These are phyloP conservation scores for Aspergillus egyptiacus DNA, from an alignment of 495 filamentous ascomycete species.

Conservation along the genomic window DNA sequence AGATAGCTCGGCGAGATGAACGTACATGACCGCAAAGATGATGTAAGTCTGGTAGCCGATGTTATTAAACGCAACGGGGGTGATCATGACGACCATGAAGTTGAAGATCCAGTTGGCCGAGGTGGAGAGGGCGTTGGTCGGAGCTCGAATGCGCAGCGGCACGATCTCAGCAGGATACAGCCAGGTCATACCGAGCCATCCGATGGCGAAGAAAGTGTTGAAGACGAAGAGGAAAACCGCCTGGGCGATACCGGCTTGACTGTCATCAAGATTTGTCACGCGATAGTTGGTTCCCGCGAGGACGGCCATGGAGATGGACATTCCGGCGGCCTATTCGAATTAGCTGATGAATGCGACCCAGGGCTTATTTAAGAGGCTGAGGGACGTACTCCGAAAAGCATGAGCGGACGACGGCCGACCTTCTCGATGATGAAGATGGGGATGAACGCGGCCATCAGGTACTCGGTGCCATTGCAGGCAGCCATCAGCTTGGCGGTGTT, in stretches of 20 bases:
- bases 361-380: too few species aligned
- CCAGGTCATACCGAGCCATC: constrained; percentile 77
- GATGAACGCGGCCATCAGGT: constrained; percentile 66
- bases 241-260: constrained; percentile 35
- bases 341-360: constrained; percentile 30
- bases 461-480: constrained; percentile 67
- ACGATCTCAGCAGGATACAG: constrained; percentile 70
- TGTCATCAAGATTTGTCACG: constrained; percentile 24
- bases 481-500: constrained; percentile 38
- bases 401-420: constrained; percentile 62
- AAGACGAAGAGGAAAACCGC: constrained; percentile 66
- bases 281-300: constrained; percentile 46
- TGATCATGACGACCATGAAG: constrained; percentile 64
- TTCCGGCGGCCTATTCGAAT: constrained; percentile 46
- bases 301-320: constrained; percentile 63
- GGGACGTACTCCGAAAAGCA: constrained; percentile 57
- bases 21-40: constrained; percentile 68
- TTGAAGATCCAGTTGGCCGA: constrained; percentile 49
- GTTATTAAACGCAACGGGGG: constrained; percentile 59
- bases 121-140: constrained; percentile 66
- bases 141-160: constrained; percentile 64
- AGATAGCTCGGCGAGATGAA: background rate
- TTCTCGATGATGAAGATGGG: constrained; percentile 65
- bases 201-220: constrained; percentile 71
- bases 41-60: constrained; percentile 71